Base-by-base conservation (phyloP, 306 rosid genomes). In the Pterocarpus santalinus region DNA sequence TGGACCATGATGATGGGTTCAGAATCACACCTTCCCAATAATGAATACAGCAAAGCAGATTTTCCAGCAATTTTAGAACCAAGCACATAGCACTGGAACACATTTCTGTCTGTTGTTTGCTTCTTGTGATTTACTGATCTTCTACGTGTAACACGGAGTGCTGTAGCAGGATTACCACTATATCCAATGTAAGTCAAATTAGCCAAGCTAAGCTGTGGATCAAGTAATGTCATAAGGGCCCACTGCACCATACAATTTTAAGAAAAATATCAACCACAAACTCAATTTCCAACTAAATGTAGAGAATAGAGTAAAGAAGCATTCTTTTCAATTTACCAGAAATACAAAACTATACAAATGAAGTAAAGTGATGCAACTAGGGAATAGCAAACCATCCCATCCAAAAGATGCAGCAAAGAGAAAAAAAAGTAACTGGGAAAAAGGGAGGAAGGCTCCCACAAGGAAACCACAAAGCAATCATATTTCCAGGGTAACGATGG, bases 31-130 rank as follows among this genome's bases (percentile, higher is more conserved):
- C 99, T 95, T 83, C 89, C 89, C 76, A 92, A 64, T 58, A 93
- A 91, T 64, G 97, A 87, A 89, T 85, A 22, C 82, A 91, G 78
- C 51, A 95, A 84, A 83, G 97, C 77, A 68, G 97, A 92, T 87
- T 95, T 95, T 83, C 97, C 99, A 2, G 97, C 87, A 79, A 75
- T 85, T 87, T 85, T 93, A 13, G 97, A 85, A 77, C 99, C 99
- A 88, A 95, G 91, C 77, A 95, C 97, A 79, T 88, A 92, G 90
- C 99, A 95, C 56, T 89, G 97, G 77, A 92, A 87, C 64, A 90
- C 93, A 76, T 85, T 92, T 90, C 97, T 89, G 72, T 88, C 95
- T 38, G 97, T 84, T 53, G 49, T 87, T 78, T 89, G 88, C 87
- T 87, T 93, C 81, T 90, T 92, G 49, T 89, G 85, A 57, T 92